These are phyloP conservation scores for Aspergillus baeticus DNA, from an alignment of 495 filamentous ascomycete species.

Conservation along the genomic window DNA sequence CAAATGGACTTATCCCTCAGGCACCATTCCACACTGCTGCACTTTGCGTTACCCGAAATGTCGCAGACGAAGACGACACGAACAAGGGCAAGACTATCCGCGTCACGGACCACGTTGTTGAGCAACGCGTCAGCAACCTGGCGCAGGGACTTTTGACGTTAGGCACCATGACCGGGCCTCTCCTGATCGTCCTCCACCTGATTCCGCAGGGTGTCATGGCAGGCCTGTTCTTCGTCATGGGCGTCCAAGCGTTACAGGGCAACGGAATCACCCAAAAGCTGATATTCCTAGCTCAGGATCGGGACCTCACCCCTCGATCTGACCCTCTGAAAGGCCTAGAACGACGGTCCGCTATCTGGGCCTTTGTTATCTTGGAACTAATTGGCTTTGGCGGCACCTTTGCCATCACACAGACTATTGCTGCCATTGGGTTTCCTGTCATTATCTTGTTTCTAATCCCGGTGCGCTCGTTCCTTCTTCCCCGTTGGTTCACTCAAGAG, in stretches of 20 bases:
- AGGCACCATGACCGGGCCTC: constrained; percentile 83
- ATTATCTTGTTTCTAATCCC: constrained; percentile 84
- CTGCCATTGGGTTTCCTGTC: constrained; percentile 90
- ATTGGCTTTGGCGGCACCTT: constrained; percentile 83
- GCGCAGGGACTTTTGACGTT: constrained; percentile 80
- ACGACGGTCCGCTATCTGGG: constrained; percentile 66
- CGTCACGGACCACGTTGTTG: constrained; percentile 72
- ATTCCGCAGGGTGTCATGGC: constrained; percentile 88
- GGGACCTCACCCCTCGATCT: constrained; percentile 55
- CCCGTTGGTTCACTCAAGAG: constrained; percentile 61
- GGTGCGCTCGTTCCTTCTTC: constrained; percentile 68
- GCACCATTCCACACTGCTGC: constrained; percentile 90
- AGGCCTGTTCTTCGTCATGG: constrained; percentile 95
- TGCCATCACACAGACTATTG: constrained; percentile 94
- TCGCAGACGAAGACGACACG: constrained; percentile 56
- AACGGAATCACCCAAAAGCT: constrained; percentile 86
- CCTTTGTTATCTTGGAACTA: constrained; percentile 74
- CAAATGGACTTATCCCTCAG: constrained; percentile 90
- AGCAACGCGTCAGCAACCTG: constrained; percentile 87
- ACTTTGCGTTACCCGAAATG: constrained; percentile 69
- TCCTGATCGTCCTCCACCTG: constrained; percentile 77
- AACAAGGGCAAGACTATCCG: constrained; percentile 62
- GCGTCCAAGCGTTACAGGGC: constrained; percentile 72
- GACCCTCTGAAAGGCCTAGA: constrained; percentile 66
- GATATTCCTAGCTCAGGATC: constrained; percentile 71